Percentiles rank a stretch among this genome's conserved stretches.
Conservation (phyloP, 345 rosid genomes). For the Orychophragmus violaceus region DNA sequence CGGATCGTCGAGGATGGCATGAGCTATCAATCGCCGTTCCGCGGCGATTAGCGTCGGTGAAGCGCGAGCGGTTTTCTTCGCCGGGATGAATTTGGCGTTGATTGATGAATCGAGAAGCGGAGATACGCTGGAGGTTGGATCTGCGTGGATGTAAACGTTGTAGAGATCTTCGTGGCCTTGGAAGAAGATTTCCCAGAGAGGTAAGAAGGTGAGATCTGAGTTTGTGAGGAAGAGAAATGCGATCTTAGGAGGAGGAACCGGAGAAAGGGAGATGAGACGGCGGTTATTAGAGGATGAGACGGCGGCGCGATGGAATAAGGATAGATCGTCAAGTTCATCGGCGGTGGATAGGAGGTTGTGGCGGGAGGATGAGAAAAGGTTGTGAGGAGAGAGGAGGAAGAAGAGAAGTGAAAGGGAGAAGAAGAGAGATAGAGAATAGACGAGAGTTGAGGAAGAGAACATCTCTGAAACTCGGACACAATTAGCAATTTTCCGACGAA, state of each 20-base stretch:
- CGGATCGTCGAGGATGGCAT: slow-evolving; percentile 74
- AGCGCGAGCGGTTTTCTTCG: slow-evolving; percentile 56
- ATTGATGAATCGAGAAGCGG: slow-evolving; percentile 32
- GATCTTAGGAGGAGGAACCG: slow-evolving; percentile 53
- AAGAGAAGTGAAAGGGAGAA: slow-evolving; percentile 46
- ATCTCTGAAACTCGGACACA: slow-evolving; percentile 27
- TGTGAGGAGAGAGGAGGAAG: slow-evolving; percentile 43
- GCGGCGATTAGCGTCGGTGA: slow-evolving; percentile 74
- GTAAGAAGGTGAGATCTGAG: slow-evolving; percentile 72
- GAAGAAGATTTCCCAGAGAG: slow-evolving; percentile 76
- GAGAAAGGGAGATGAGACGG: slow-evolving; percentile 35
- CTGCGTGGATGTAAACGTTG: slow-evolving; percentile 82
- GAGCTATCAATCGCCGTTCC: slow-evolving; percentile 64
- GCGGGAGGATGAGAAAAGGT: slow-evolving; percentile 43
- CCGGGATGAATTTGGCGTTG: slow-evolving; percentile 46
- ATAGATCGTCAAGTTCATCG: slow-evolving; percentile 54
- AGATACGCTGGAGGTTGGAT: slow-evolving; percentile 34
- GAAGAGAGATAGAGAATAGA: slow-evolving; percentile 45
- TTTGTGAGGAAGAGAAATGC: slow-evolving; percentile 93
- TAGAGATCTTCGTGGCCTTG: slow-evolving; percentile 39
- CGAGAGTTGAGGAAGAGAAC: slow-evolving; percentile 51
- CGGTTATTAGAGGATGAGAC: slow-evolving; percentile 20
- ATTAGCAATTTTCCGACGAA: neutral
- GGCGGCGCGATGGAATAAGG: slow-evolving; percentile 60
- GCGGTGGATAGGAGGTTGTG: slow-evolving; percentile 30